A percentile compares a stretch with the other conserved stretches of the same genome.
Conservation (phyloP, 176 grass and related monocot species). For the Metroxylon sagu region DNA sequence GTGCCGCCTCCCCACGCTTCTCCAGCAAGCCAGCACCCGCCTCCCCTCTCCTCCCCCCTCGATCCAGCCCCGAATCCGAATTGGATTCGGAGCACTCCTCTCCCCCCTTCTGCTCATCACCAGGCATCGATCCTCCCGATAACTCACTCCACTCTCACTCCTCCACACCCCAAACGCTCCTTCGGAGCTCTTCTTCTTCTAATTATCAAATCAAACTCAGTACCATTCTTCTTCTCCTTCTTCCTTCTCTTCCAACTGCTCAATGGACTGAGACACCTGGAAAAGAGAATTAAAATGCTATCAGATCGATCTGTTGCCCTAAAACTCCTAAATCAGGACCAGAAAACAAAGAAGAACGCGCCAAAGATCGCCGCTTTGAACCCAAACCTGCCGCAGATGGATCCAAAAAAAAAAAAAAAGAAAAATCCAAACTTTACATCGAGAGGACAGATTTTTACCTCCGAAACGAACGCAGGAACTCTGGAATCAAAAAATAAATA, state of each 20-base stretch:
- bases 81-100: constrained; percentile 3
- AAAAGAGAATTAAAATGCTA: too few species aligned
- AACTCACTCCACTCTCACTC: background rate
- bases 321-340: background rate
- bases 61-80: constrained; percentile 14
- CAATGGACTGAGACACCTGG: too few species aligned
- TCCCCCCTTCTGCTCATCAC: constrained; percentile 13
- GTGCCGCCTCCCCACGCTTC: constrained; percentile 3
- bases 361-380: constrained; percentile 6
- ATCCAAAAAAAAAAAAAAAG: background rate
- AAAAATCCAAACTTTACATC: background rate
- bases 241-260: too few species aligned
- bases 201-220: too few species aligned
- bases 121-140: constrained; percentile 17
- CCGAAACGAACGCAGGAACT: background rate
- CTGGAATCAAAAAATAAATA: too few species aligned
- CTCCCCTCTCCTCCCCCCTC: constrained; percentile 22
- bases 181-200: background rate
- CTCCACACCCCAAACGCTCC: background rate
- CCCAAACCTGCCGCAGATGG: background rate
- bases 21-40: background rate
- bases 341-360: background rate
- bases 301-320: too few species aligned
- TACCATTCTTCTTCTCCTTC: too few species aligned
- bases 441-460: background rate